Evolutionary conservation across 306 rosid species (phyloP).

Genomic region (Boehmeria nivea): DNA sequence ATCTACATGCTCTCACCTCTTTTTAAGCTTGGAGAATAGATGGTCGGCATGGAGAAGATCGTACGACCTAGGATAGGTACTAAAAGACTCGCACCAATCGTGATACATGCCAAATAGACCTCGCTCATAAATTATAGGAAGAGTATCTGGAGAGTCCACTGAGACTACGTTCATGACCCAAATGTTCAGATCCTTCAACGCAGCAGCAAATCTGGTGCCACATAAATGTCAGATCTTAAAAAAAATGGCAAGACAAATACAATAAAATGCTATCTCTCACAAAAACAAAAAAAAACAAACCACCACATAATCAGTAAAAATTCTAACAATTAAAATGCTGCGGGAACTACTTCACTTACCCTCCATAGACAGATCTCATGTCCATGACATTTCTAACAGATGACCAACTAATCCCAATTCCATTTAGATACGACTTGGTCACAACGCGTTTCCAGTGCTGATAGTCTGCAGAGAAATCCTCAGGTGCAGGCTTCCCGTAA

Average conservation of each 20-base stretch:
- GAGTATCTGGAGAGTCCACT: slow-evolving; percentile 73
- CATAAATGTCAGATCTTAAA: slow-evolving; percentile 13
- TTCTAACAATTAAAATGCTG: neutral
- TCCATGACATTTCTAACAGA: slow-evolving; percentile 93
- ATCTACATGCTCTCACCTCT: slow-evolving; percentile 33
- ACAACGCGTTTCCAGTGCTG: slow-evolving; percentile 82
- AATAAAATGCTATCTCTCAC: too few relatives aligned
- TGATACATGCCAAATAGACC: slow-evolving; percentile 95
- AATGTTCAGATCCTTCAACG: slow-evolving; percentile 68
- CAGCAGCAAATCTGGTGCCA: slow-evolving; percentile 85
- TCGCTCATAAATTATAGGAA: slow-evolving; percentile 84
- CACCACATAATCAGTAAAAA: too few relatives aligned
- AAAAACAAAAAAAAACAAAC: slow-evolving; percentile 3
- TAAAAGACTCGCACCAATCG: slow-evolving; percentile 97
- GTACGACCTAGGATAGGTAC: slow-evolving; percentile 85
- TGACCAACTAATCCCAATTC: slow-evolving; percentile 82
- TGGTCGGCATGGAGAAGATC: slow-evolving; percentile 98
- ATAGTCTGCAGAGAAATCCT: slow-evolving; percentile 75
- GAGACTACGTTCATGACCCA: slow-evolving; percentile 98
- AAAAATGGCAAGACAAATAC: neutral
- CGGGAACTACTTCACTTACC: slow-evolving; percentile 43
- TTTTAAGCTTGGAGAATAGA: slow-evolving; percentile 66
- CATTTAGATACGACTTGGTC: slow-evolving; percentile 62
- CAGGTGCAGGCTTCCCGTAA: slow-evolving; percentile 93
- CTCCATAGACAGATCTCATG: slow-evolving; percentile 93